Percentiles rank a stretch among this genome's conserved stretches.
These are phyloP conservation scores for Arctium lappa DNA, from an alignment of 129 eudicot genomes.

Conservation along the genomic window DNA sequence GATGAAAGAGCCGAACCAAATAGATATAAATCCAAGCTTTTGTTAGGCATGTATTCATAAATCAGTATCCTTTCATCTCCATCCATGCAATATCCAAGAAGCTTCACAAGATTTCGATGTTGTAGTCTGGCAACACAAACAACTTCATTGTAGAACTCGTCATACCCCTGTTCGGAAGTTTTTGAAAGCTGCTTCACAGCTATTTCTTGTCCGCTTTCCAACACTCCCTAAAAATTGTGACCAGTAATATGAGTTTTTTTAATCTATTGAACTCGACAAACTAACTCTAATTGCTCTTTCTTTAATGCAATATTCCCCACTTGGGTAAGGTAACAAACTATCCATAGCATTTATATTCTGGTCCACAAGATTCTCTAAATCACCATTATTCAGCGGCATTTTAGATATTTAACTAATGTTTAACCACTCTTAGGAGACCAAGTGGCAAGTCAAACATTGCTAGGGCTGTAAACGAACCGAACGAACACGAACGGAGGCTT, in stretches of 20 bases:
- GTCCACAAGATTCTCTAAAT: not conserved
- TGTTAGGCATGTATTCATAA: slow-evolving; percentile 46
- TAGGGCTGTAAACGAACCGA: too few species aligned
- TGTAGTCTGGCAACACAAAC: slow-evolving; percentile 39
- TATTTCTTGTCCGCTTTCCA: slow-evolving; percentile 28
- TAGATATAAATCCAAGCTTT: slow-evolving; percentile 34
- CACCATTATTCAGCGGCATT: not conserved
- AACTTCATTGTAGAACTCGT: slow-evolving; percentile 48
- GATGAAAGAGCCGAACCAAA: slow-evolving; percentile 26
- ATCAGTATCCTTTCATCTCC: slow-evolving; percentile 36
- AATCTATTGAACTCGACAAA: not conserved
- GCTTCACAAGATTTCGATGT: slow-evolving; percentile 42
- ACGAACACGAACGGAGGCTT: too few species aligned
- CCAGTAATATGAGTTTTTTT: not conserved
- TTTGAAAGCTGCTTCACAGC: slow-evolving; percentile 44
- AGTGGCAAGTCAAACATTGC: too few species aligned
- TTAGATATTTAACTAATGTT: too few species aligned
- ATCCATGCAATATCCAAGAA: slow-evolving; percentile 39
- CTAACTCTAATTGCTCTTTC: not conserved
- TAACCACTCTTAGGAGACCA: too few species aligned
- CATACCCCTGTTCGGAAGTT: slow-evolving; percentile 37
- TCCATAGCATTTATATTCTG: not conserved
- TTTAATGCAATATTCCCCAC: not conserved
- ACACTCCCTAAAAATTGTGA: slow-evolving; percentile 12
- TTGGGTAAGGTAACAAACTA: not conserved